Conservation (phyloP, 2,329 filamentous ascomycete genomes). For the Neoarthrinium moseri region DNA sequence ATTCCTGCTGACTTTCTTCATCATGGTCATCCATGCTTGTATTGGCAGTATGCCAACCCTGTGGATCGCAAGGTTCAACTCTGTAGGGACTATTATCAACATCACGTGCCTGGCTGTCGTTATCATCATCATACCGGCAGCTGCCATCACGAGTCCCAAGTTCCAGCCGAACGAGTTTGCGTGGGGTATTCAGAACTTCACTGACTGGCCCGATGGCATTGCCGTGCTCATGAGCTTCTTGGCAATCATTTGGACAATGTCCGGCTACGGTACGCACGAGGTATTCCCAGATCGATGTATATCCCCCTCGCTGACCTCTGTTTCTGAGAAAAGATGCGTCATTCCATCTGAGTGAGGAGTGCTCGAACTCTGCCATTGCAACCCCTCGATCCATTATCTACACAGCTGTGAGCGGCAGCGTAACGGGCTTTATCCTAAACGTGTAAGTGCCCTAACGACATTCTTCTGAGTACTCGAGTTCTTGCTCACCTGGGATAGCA, state of each 20-base stretch:
- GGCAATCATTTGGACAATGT: constrained; percentile 32
- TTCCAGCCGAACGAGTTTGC: constrained; percentile 49
- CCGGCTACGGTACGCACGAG: constrained; percentile 21
- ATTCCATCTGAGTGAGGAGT: constrained; percentile 75
- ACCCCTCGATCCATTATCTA: constrained; percentile 71
- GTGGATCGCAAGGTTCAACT: constrained; percentile 70
- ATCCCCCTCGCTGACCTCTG: no score
- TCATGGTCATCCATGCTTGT: constrained; percentile 66
- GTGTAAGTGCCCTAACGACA: constrained; percentile 28
- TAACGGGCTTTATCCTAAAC: constrained; percentile 73
- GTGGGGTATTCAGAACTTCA: constrained; percentile 64
- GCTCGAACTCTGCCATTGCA: constrained; percentile 69
- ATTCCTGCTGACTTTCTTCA: constrained; percentile 64
- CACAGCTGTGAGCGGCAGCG: constrained; percentile 63
- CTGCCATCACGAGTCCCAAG: constrained; percentile 50
- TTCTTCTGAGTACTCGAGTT: neutral
- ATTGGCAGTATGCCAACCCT: constrained; percentile 71
- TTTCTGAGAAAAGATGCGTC: constrained; percentile 52
- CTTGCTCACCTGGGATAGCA: constrained; percentile 20
- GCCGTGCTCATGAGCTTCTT: constrained; percentile 68
- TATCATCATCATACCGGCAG: constrained; percentile 66
- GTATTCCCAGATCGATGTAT: no score
- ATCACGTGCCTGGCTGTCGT: constrained; percentile 65
- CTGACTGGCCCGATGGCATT: constrained; percentile 66
- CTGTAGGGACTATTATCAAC: constrained; percentile 68